Evolutionary conservation across 2,329 filamentous ascomycete genomes (phyloP), one percentile per base, ranked within the genome.

Genomic region (Chaetomiaceae sp.): DNA sequence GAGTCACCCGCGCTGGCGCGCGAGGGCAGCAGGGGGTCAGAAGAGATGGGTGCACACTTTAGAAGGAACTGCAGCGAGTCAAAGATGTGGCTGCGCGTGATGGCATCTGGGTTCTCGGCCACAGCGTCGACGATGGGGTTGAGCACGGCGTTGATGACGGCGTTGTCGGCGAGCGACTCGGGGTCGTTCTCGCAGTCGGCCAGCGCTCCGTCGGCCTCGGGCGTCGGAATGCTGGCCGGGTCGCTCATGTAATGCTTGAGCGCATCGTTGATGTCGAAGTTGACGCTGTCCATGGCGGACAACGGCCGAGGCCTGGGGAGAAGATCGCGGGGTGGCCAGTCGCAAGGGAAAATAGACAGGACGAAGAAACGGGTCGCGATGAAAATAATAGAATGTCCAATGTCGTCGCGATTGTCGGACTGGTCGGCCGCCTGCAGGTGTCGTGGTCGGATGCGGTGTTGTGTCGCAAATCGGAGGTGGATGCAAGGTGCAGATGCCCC

Each of bases 241-340:
- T 97, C 92, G 73, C 90, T 95, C 81, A 96, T 89, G 74, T 96
- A 99, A 69, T 89, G 83, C 78, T 96, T 96, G 71, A 97, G 87
- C 61, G 91, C 90, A 76, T 96, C 88, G 71, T 96, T 96, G 72
- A 99, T 89, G 71, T 97, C 89, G 75, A 99, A 99, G 66, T 86
- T 81, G 69, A 91, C 81, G 75, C 88, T 88, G 66, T 78, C 87
- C 84, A 87, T 87, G 69, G 66, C 56, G 62, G 70, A 63, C 66
- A 65, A 62, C 55, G 58, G 63, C 43, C 53, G 55, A 45, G n/a
- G n/a, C n/a, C n/a, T 51, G 58, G 50, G 46, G 25, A 56, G 50
- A 49, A n/a, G n/a, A 53, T 59, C 54, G 48, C 45, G 54, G 48
- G 34, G 22, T 25, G 34, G 27, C 38, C 44, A 51, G 51, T 34